Base-by-base conservation (phyloP, 2,329 filamentous ascomycete genomes). In the Fusarium luffae region DNA sequence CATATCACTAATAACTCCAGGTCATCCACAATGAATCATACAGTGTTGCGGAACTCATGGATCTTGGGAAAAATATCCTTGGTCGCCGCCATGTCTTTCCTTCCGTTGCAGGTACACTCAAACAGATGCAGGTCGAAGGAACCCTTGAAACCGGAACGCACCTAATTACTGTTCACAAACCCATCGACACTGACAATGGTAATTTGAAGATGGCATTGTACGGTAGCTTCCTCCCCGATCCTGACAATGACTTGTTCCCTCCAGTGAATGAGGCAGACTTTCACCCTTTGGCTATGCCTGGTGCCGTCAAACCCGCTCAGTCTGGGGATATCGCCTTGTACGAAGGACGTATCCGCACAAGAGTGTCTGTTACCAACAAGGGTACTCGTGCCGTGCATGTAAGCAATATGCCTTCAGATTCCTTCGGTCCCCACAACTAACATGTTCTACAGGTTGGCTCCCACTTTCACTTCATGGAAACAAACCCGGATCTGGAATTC, bases 401-500 rank as follows among this genome's bases (percentile, higher is more conserved):
- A 30, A 48, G 28, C 7, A n/a, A 18, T 18, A 16, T 43, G 13
- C n/a, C 41, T 43, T 8, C 41, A 2, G 13, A 43, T 21, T 43
- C 13, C 11, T 23, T 10, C 13, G 19, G 10, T 43, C 13, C 7
- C 41, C 9, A 10, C 41, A 23, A 34, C 19, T 32, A 21, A 49
- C 46, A 21, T 7, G 3, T 3, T 23, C 6, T 7, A 7, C 28
- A 49, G 46, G 21, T 49, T n/a, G 46, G 46, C n/a, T 49, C 46
- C 14, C 46, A 49, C 46, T 49, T 49, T 18, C 46, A 49, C 19
- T 49, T 49, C 46, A 49, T 49, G 46, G 46, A 49, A 23, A 49
- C 46, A 3, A 49, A 49, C 9, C 46, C 46, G 9, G 46, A 49
- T 32, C 46, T 49, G 9, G 14, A 49, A 14, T 49, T 49, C 5